A percentile compares a stretch with the other conserved stretches of the same genome.
phyloP scores from a whole-genome alignment of 208 protist species.

The Leishmania aethiopica region DNA sequence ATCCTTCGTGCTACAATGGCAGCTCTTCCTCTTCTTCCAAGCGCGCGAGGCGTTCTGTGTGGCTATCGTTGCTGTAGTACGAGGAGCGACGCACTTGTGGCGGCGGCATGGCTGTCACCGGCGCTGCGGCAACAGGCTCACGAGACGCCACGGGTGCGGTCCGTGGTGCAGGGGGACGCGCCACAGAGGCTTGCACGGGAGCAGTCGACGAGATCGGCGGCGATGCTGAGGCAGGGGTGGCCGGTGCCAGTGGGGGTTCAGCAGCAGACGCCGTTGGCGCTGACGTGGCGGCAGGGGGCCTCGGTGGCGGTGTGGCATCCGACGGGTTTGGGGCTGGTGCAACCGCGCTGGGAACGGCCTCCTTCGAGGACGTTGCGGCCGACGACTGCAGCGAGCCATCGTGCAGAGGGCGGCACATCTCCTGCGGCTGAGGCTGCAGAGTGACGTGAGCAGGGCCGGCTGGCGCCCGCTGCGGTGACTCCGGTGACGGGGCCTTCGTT shows the following conservation, averaged over 20 bases:
- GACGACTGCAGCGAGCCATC: conserved; percentile 15
- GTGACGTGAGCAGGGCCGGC: not conserved
- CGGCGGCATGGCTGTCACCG: not conserved
- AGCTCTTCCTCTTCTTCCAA: conserved; percentile 50
- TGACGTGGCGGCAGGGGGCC: not conserved
- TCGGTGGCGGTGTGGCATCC: not conserved
- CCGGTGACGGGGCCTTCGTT: not conserved
- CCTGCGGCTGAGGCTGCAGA: not conserved
- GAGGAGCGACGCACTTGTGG: conserved; percentile 1
- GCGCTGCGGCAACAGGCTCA: not conserved
- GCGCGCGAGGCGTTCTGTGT: conserved; percentile 12
- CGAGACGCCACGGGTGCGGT: not conserved
- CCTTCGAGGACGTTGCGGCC: not conserved
- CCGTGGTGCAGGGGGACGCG: not conserved
- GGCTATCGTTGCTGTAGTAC: conserved; percentile 20
- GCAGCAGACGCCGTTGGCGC: not conserved
- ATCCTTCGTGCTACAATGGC: conserved; percentile 16
- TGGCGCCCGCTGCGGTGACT: not conserved
- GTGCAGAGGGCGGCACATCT: not conserved
- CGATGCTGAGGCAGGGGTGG: not conserved
- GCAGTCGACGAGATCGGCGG: not conserved
- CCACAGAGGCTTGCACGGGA: not conserved
- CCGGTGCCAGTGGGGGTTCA: not conserved
- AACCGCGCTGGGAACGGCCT: not conserved
- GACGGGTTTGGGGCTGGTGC: conserved; percentile 4